Conservation (phyloP, 2,329 filamentous ascomycete species). For the Pseudogymnoascus pannorum region DNA sequence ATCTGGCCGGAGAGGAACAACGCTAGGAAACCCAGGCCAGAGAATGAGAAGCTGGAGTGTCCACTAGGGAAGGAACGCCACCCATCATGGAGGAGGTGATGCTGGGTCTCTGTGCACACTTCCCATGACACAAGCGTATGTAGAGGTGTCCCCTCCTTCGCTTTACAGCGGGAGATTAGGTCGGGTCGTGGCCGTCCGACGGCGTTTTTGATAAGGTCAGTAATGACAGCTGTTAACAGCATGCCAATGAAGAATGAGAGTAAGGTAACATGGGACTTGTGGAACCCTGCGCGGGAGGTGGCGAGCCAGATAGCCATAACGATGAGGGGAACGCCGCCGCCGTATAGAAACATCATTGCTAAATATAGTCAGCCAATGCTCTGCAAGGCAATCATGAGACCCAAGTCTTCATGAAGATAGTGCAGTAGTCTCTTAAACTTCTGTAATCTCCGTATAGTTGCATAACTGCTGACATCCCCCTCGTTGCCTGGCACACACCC, state of each 20-base stretch:
- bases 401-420: not conserved
- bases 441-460: not conserved
- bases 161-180: conserved; percentile 79
- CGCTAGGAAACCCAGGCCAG: conserved; percentile 67
- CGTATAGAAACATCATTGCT: conserved; percentile 74
- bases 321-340: conserved; percentile 62
- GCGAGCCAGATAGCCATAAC: conserved; percentile 61
- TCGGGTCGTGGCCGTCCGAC: conserved; percentile 71
- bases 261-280: conserved; percentile 80
- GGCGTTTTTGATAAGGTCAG: conserved; percentile 80
- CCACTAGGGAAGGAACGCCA: conserved; percentile 80
- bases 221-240: conserved; percentile 72
- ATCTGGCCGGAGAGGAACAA: conserved; percentile 64
- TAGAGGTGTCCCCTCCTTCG: conserved; percentile 42
- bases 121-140: conserved; percentile 53
- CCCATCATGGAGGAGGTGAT: conserved; percentile 68
- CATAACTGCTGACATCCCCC: not conserved
- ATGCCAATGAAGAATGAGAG: conserved; percentile 72
- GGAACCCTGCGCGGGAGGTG: conserved; percentile 52
- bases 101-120: conserved; percentile 65
- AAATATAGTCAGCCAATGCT: conserved; percentile 1
- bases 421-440: not conserved
- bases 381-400: not conserved
- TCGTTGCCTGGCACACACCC: not conserved
- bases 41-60: conserved; percentile 72